phyloP scores from a whole-genome alignment of 768 basidiomycete species.

The Suillus bovinus region DNA sequence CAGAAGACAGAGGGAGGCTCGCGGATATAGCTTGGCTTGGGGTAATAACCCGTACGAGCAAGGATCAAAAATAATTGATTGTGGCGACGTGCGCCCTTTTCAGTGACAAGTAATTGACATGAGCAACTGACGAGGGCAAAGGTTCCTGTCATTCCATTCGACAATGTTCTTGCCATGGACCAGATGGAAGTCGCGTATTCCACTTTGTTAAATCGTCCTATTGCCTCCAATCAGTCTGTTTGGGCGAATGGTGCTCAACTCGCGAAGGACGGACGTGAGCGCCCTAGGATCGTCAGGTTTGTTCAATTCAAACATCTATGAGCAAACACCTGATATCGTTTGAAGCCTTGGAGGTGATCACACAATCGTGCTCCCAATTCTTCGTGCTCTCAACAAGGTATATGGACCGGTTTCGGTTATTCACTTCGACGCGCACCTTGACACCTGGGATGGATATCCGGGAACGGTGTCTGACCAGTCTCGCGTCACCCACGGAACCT shows the following conservation, averaged over 20 bases:
- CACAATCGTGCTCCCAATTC: slow-evolving; percentile 83
- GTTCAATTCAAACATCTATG: background rate
- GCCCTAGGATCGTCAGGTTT: slow-evolving; percentile 73
- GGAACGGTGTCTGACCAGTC: slow-evolving; percentile 55
- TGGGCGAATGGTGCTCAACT: slow-evolving; percentile 33
- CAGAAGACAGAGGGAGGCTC: slow-evolving; percentile 59
- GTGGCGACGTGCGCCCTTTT: slow-evolving; percentile 64
- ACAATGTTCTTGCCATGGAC: slow-evolving; percentile 80
- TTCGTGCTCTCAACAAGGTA: slow-evolving; percentile 73
- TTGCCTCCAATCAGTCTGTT: slow-evolving; percentile 28
- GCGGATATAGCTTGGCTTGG: slow-evolving; percentile 74
- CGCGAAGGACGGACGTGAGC: slow-evolving; percentile 59
- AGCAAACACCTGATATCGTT: background rate
- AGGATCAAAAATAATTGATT: slow-evolving; percentile 69
- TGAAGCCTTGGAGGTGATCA: slow-evolving; percentile 77
- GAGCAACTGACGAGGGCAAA: slow-evolving; percentile 25
- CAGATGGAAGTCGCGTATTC: slow-evolving; percentile 88
- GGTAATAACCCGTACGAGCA: slow-evolving; percentile 60
- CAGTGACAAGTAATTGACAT: background rate
- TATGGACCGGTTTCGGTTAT: slow-evolving; percentile 85
- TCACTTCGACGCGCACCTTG: slow-evolving; percentile 80
- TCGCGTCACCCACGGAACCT: slow-evolving; percentile 81
- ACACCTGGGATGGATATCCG: slow-evolving; percentile 51
- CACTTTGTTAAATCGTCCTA: slow-evolving; percentile 63
- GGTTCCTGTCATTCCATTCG: slow-evolving; percentile 79